Conservation (phyloP, 768 basidiomycete genomes). For the Boletus speciosus region DNA sequence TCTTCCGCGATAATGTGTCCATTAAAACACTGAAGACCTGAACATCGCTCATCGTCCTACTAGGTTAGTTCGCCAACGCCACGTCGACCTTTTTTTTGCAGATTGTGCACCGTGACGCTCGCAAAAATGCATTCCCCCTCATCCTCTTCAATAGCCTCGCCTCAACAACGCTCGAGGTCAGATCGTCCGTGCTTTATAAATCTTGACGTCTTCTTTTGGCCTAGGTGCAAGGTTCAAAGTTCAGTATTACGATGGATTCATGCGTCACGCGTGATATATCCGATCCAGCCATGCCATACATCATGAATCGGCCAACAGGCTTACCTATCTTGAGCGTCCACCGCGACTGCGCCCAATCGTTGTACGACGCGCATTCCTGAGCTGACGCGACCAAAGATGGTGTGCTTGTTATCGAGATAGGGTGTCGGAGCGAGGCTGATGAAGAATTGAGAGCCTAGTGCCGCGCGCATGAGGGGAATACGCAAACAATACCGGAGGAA, state of each 20-base stretch:
- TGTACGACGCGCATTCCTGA: conserved; percentile 92
- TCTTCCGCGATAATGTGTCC: too few species aligned
- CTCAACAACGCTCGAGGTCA: not conserved
- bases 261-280: too few species aligned
- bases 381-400: conserved; percentile 87
- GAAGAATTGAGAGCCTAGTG: conserved; percentile 90
- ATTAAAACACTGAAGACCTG: too few species aligned
- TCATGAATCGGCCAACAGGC: conserved; percentile 23
- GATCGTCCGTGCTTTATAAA: conserved; percentile 62
- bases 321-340: conserved; percentile 84
- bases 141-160: not conserved
- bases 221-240: conserved; percentile 18
- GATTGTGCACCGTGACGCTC: not conserved
- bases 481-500: not conserved
- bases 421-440: conserved; percentile 82
- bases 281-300: not conserved
- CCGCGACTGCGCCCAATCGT: conserved; percentile 84
- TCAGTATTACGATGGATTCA: not conserved
- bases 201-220: conserved; percentile 81
- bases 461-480: conserved; percentile 10
- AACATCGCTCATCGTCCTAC: too few species aligned
- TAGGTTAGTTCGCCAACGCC: too few species aligned
- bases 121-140: too few species aligned
- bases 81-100: not conserved
- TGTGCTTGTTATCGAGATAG: conserved; percentile 80